phyloP scores from a whole-genome alignment of 441 rosid species.

The Euphorbia corollata region DNA sequence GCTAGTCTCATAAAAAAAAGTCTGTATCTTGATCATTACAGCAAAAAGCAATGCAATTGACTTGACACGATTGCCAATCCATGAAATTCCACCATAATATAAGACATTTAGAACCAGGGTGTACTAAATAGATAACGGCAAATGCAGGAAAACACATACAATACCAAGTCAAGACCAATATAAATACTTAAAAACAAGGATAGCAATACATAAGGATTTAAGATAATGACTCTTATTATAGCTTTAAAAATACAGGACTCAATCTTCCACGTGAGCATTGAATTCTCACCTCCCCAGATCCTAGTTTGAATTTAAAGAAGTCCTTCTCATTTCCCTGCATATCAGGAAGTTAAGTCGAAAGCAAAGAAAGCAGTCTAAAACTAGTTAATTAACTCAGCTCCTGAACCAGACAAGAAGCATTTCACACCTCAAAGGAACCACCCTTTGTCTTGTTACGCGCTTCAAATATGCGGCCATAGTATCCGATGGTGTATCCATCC shows the following conservation, averaged over 20 bases:
- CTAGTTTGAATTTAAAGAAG: slow-evolving; percentile 71
- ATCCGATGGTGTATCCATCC: slow-evolving; percentile 97
- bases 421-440: slow-evolving; percentile 78
- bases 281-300: slow-evolving; percentile 51
- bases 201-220: not conserved
- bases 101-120: not conserved
- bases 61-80: slow-evolving; percentile 3
- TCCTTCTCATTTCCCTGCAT: slow-evolving; percentile 88
- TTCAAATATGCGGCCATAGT: slow-evolving; percentile 97
- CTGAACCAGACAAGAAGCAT: slow-evolving; percentile 17
- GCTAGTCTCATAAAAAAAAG: slow-evolving; percentile 10
- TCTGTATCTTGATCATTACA: not conserved
- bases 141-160: not conserved
- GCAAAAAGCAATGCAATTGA: not conserved
- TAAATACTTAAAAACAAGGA: not conserved
- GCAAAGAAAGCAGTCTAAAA: slow-evolving; percentile 5
- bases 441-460: slow-evolving; percentile 97
- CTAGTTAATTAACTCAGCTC: slow-evolving; percentile 8
- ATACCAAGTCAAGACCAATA: not conserved
- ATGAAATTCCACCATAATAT: slow-evolving; percentile 6
- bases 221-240: not conserved
- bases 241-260: not conserved
- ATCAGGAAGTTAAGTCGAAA: slow-evolving; percentile 19
- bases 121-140: not conserved
- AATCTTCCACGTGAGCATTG: not conserved